These are phyloP conservation scores for Botrytis tulipae DNA, from an alignment of 2,329 filamentous ascomycete genomes.

Conservation along the genomic window DNA sequence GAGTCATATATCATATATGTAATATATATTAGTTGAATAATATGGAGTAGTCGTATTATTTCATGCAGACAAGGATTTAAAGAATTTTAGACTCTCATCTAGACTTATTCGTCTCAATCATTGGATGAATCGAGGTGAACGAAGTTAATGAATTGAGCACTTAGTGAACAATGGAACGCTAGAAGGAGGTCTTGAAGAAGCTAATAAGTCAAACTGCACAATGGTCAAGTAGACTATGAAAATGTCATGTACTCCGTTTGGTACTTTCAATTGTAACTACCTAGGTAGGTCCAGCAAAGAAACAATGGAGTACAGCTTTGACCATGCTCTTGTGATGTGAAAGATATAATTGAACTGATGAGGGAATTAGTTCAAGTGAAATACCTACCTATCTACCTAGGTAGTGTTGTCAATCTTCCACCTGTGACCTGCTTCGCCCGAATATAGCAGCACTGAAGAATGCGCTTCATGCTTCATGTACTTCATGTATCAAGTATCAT, in stretches of 20 bases:
- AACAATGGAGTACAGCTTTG: not conserved
- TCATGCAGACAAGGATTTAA: constrained; percentile 8
- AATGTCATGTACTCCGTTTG: not conserved
- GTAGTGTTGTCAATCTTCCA: not conserved
- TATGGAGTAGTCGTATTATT: not conserved
- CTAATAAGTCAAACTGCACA: not conserved
- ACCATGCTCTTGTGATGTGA: constrained; percentile 1
- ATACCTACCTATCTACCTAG: not conserved
- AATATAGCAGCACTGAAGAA: not conserved
- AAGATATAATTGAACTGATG: not conserved
- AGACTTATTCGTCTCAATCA: constrained; percentile 6
- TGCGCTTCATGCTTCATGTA: not conserved
- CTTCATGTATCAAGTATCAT: not conserved
- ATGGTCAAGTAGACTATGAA: not conserved
- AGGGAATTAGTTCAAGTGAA: not conserved
- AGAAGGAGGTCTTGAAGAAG: not conserved
- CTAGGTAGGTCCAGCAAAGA: not conserved
- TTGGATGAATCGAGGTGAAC: constrained; percentile 12
- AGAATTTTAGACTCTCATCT: constrained; percentile 1
- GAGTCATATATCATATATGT: not conserved
- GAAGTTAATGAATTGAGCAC: not conserved
- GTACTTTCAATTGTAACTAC: not conserved
- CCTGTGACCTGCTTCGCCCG: not conserved
- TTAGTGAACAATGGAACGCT: not conserved
- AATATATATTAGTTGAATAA: not conserved